These are phyloP conservation scores for Fusarium burgessii DNA, from an alignment of 2,329 filamentous ascomycete genomes.

Conservation along the genomic window DNA sequence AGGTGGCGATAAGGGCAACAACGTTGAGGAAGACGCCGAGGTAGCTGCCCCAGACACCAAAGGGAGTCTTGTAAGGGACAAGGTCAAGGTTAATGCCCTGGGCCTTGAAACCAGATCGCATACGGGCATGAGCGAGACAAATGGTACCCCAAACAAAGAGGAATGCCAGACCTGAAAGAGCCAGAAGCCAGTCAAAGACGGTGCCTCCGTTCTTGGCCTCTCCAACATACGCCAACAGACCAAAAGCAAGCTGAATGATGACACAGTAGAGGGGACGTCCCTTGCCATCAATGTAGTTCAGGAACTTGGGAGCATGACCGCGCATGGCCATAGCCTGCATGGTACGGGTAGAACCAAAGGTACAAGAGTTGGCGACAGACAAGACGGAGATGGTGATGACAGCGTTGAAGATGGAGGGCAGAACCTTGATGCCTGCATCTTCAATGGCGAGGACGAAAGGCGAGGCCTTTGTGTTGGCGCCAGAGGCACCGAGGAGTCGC, in stretches of 20 bases:
- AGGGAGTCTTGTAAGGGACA: constrained; percentile 83
- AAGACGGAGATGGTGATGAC: constrained; percentile 94
- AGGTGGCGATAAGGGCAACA: constrained; percentile 82
- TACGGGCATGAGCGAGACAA: constrained; percentile 89
- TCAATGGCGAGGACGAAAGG: constrained; percentile 94
- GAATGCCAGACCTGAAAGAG: constrained; percentile 77
- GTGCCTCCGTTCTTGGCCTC: constrained; percentile 68
- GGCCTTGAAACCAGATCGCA: constrained; percentile 79
- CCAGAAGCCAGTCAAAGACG: constrained; percentile 85
- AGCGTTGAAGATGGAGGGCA: constrained; percentile 93
- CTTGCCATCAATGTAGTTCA: constrained; percentile 83
- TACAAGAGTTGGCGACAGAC: constrained; percentile 90
- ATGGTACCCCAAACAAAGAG: constrained; percentile 88
- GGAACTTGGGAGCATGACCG: constrained; percentile 79
- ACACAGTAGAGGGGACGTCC: constrained; percentile 85
- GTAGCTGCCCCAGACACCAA: constrained; percentile 85
- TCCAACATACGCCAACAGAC: constrained; percentile 82
- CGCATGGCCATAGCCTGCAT: constrained; percentile 91
- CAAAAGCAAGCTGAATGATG: constrained; percentile 72
- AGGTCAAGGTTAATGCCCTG: constrained; percentile 77
- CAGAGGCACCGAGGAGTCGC: constrained; percentile 68
- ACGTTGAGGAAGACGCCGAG: constrained; percentile 80
- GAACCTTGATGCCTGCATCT: constrained; percentile 81
- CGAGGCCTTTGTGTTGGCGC: constrained; percentile 78
- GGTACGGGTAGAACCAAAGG: constrained; percentile 92